A percentile compares a stretch with the other conserved stretches of the same genome.
These are phyloP conservation scores for Zygosaccharomyces bisporus DNA, from an alignment of 805 yeast genomes.

Conservation along the genomic window DNA sequence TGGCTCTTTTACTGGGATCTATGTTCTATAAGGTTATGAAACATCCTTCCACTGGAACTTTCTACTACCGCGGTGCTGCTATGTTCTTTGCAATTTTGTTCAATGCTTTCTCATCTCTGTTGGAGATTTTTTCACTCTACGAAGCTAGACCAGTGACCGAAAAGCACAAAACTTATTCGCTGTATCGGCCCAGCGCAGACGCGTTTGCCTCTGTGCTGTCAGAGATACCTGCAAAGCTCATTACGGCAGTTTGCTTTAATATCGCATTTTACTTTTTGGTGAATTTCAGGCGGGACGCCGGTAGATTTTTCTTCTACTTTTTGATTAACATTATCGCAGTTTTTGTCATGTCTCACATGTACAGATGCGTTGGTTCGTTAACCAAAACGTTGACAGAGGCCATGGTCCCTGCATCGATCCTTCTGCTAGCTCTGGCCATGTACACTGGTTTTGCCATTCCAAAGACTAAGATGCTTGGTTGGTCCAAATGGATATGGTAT, in stretches of 20 bases:
- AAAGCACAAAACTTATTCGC: slow-evolving; percentile 53
- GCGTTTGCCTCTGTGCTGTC: slow-evolving; percentile 51
- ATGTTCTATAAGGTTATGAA: slow-evolving; percentile 50
- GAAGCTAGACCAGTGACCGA: slow-evolving; percentile 57
- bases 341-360: slow-evolving; percentile 50
- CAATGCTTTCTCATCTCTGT: slow-evolving; percentile 56
- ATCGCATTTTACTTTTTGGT: slow-evolving; percentile 51
- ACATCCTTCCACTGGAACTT: slow-evolving; percentile 40
- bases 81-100: slow-evolving; percentile 64
- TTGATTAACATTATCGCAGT: slow-evolving; percentile 43
- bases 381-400: slow-evolving; percentile 48
- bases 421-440: slow-evolving; percentile 46
- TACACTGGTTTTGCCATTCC: slow-evolving; percentile 60
- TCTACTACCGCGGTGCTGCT: slow-evolving; percentile 57
- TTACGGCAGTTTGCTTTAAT: slow-evolving; percentile 47
- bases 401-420: slow-evolving; percentile 53
- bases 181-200: slow-evolving; percentile 58
- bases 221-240: slow-evolving; percentile 48
- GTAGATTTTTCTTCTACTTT: slow-evolving; percentile 51
- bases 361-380: slow-evolving; percentile 51
- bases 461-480: slow-evolving; percentile 53
- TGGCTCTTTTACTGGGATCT: slow-evolving; percentile 55
- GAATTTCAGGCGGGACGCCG: slow-evolving; percentile 50
- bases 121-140: slow-evolving; percentile 53
- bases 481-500: slow-evolving; percentile 65